Conservation (phyloP, 371 early-diverging fungal genomes). For the Circinella umbellata region DNA sequence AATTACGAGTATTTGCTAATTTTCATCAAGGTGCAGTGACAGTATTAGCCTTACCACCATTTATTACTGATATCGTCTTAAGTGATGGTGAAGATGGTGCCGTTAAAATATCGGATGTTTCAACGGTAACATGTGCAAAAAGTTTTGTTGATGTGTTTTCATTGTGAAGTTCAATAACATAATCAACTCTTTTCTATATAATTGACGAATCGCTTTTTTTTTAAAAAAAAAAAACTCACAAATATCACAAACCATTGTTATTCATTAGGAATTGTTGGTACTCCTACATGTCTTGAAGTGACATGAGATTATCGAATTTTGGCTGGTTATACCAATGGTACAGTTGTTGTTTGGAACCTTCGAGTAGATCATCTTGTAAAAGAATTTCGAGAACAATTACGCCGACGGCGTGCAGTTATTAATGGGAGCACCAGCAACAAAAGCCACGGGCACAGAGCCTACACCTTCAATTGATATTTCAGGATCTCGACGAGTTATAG, state of each 20-base stretch:
- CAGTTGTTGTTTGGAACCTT: conserved; percentile 42
- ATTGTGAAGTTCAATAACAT: background rate
- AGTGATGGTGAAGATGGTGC: conserved; percentile 53
- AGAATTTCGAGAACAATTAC: conserved; percentile 15
- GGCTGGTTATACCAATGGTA: conserved; percentile 49
- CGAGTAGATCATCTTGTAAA: conserved; percentile 26
- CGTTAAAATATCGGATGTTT: conserved; percentile 47
- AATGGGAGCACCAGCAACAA: background rate
- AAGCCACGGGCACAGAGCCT: background rate
- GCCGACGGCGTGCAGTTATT: conserved; percentile 3
- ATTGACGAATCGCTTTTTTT: no score
- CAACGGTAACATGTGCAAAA: conserved; percentile 26
- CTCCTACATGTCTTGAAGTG: conserved; percentile 33
- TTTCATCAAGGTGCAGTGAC: conserved; percentile 50
- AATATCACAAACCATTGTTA: background rate
- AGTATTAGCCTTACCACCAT: conserved; percentile 30
- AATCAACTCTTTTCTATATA: no score
- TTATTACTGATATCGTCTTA: conserved; percentile 29
- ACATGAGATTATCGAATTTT: conserved; percentile 33
- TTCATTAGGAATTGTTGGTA: conserved; percentile 17
- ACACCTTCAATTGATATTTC: conserved; percentile 9
- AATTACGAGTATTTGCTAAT: conserved; percentile 40
- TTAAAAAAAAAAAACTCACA: no score
- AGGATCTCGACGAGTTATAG: conserved; percentile 22
- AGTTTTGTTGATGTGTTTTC: conserved; percentile 29